Conservation (phyloP, 2,329 filamentous ascomycete genomes). For the Knufia petricola region DNA sequence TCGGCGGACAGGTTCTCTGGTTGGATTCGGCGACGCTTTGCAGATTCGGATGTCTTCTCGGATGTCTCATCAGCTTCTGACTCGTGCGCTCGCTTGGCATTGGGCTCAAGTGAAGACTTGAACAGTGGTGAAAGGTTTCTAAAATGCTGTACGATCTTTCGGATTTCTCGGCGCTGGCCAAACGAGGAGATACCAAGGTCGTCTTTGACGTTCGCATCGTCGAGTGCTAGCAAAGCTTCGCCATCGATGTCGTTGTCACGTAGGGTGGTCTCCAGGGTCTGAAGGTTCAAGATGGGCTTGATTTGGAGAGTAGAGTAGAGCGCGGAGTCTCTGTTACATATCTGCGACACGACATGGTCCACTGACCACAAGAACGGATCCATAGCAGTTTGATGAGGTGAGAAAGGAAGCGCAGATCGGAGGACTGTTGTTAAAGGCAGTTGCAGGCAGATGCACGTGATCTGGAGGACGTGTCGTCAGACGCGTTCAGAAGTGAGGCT, state of each 20-base stretch:
- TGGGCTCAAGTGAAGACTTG: constrained; percentile 1
- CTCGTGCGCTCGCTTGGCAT: not conserved
- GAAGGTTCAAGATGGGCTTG: constrained; percentile 37
- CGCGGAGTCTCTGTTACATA: constrained; percentile 48
- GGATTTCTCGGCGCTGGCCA: constrained; percentile 50
- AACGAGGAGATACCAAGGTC: constrained; percentile 50
- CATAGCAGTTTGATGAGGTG: constrained; percentile 12
- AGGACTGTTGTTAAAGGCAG: not conserved
- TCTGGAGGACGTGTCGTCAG: no score
- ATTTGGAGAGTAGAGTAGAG: constrained; percentile 6
- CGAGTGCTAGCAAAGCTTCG: constrained; percentile 48
- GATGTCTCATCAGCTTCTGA: not conserved
- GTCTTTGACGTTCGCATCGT: constrained; percentile 40
- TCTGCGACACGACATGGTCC: constrained; percentile 55
- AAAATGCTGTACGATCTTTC: constrained; percentile 49
- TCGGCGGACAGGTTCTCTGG: constrained; percentile 10
- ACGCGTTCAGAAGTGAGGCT: no score
- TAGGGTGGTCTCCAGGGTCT: constrained; percentile 45
- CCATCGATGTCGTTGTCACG: constrained; percentile 58
- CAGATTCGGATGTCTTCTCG: constrained; percentile 5
- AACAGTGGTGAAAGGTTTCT: not conserved
- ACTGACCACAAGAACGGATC: constrained; percentile 71
- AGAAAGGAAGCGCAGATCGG: not conserved
- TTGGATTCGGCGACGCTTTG: constrained; percentile 16
- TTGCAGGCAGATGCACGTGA: no score